Conservation (phyloP, 352 stramenopile genomes). For the Globisporangium paroecandrum region DNA sequence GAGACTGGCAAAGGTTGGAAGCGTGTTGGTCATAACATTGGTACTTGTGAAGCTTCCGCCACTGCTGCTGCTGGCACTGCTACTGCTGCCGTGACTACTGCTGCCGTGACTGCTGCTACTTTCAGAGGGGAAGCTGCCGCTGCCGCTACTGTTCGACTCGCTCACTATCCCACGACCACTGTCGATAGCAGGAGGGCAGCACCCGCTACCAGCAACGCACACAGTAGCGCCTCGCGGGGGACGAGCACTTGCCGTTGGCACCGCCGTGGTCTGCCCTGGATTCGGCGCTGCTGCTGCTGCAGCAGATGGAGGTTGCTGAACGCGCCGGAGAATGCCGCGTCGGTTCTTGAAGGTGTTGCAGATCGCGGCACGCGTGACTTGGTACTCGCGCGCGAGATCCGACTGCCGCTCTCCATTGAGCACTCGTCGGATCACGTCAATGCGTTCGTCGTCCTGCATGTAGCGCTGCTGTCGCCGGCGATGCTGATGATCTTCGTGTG, state of each 20-base stretch:
- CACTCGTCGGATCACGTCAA: slow-evolving; percentile 25
- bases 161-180: background rate
- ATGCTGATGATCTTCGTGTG: background rate
- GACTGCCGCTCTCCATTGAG: slow-evolving; percentile 57
- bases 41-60: background rate
- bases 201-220: background rate
- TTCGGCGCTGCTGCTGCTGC: background rate
- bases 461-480: slow-evolving; percentile 9
- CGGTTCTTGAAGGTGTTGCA: slow-evolving; percentile 66
- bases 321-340: slow-evolving; percentile 38
- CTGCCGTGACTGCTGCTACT: background rate
- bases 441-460: slow-evolving; percentile 10
- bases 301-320: slow-evolving; percentile 2
- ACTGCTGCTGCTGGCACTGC: background rate
- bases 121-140: background rate
- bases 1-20: background rate
- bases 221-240: background rate
- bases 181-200: background rate
- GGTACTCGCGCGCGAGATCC: slow-evolving; percentile 59
- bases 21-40: background rate
- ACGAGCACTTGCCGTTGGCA: background rate
- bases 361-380: slow-evolving; percentile 58
- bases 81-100: background rate
- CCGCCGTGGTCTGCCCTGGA: background rate
- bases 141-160: background rate